Evolutionary conservation across 2,329 filamentous ascomycete species (phyloP).

Genomic region (Colletotrichum sp.): DNA sequence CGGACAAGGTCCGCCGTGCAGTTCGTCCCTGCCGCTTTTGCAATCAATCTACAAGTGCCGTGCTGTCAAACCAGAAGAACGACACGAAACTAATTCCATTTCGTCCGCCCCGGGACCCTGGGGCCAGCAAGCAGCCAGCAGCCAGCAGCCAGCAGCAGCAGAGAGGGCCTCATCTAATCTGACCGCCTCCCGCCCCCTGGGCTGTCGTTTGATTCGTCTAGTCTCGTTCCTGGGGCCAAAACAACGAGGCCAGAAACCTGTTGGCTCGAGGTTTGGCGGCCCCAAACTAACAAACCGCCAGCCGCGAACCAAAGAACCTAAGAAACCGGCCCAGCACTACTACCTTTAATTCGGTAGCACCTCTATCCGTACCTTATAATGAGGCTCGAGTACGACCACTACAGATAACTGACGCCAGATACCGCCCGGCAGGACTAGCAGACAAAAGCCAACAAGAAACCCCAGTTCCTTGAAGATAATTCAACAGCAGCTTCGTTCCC

Average conservation of each 20-base stretch:
- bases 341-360: background rate
- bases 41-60: constrained; percentile 8
- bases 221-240: background rate
- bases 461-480: background rate
- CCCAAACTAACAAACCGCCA: background rate
- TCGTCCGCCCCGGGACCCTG: background rate
- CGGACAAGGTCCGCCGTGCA: constrained; percentile 1
- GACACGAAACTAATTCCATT: background rate
- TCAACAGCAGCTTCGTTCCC: background rate
- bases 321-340: background rate
- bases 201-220: background rate
- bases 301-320: background rate
- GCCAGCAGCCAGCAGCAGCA: background rate
- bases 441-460: background rate
- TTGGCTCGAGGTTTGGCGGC: background rate
- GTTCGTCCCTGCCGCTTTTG: background rate
- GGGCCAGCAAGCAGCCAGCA: background rate
- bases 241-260: background rate
- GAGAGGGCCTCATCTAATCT: background rate
- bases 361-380: background rate
- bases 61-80: background rate
- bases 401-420: background rate
- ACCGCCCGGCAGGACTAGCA: background rate
- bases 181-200: background rate
- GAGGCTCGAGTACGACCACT: background rate